These are phyloP conservation scores for Hyaloscypha hepaticicola DNA, from an alignment of 495 filamentous ascomycete genomes.

Conservation along the genomic window DNA sequence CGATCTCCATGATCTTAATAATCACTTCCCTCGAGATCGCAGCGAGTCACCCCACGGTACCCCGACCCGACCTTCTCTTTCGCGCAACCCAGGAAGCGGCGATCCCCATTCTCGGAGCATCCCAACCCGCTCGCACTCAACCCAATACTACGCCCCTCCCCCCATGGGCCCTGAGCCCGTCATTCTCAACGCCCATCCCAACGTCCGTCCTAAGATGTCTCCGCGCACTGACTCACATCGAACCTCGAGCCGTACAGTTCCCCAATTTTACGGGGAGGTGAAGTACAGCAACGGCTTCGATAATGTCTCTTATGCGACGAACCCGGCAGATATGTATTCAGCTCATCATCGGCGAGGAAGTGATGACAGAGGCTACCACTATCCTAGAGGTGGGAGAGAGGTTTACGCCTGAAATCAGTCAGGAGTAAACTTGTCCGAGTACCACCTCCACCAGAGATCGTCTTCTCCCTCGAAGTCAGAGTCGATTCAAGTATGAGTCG, in stretches of 20 bases:
- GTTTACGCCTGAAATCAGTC: background rate
- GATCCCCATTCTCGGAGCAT: constrained; percentile 10
- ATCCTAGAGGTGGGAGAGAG: background rate
- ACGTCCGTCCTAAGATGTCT: constrained; percentile 10
- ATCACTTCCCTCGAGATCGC: constrained; percentile 22
- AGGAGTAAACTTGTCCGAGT: background rate
- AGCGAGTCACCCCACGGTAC: constrained; percentile 25
- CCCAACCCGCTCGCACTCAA: background rate
- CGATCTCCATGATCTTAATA: constrained; percentile 24
- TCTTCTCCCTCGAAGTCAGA: background rate
- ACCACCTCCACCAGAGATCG: background rate
- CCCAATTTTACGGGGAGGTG: background rate
- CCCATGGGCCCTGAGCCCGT: constrained; percentile 11
- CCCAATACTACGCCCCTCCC: constrained; percentile 1
- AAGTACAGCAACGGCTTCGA: background rate
- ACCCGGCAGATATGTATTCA: background rate
- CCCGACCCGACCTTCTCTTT: constrained; percentile 19
- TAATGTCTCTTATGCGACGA: background rate
- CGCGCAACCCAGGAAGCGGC: constrained; percentile 13
- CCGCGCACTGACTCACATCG: constrained; percentile 1
- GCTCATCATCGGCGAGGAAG: background rate
- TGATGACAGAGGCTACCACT: background rate
- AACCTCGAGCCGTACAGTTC: constrained; percentile 1
- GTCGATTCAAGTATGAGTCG: background rate
- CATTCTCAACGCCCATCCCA: constrained; percentile 10